Base-by-base conservation (phyloP, 257 asterid species). In the Lycium barbarum region DNA sequence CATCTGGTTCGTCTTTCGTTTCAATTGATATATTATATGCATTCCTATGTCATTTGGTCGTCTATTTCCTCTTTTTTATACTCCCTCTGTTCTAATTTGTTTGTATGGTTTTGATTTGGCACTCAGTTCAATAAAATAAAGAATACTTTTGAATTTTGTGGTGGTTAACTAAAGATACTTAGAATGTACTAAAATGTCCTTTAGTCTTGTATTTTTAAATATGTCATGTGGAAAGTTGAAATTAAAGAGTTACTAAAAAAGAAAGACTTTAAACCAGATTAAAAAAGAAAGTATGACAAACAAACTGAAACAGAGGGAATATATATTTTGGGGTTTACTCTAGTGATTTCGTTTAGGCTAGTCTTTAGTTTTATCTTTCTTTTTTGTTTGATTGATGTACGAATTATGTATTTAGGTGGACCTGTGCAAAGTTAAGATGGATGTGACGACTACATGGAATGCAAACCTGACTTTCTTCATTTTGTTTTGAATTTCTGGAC, bases 1-100 rank as follows among this genome's bases (percentile, higher is more conserved):
- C 89, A 91, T 82, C 91, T 91, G 98, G 99, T 96, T 82, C 35
- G 93, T 87, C 62, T 72, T 62, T 49, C 53, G 6, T 58, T 58
- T 6, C 26, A 58, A 58, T 58, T 58, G 65, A 66, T 26, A 33
- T 63, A 65, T 13, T 8, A 65, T 65, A 26, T 65, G 71, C 71
- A 65, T 26, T 26, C 22, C 22, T 63, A 20, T 54, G 59, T 5
- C 10, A 17, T 58, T 54, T 13, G 59, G 5, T 54, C 5, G 6
- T 54, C 57, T 54, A 40, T 40, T 3, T 55, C 59, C n/a, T 55
- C n/a, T 55, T 14, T 2, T 14, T 55, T 26, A 26, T 26, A 26
- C 33, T 26, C 33, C 33, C 33, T 26, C 33, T 26, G 33, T 26
- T 26, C 33, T 26, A 26, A 26, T 26, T 26, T 26, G 33, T 26